These are phyloP conservation scores for Rhodotorula sp. DNA, from an alignment of 1,284 basidiomycete genomes.

Conservation along the genomic window DNA sequence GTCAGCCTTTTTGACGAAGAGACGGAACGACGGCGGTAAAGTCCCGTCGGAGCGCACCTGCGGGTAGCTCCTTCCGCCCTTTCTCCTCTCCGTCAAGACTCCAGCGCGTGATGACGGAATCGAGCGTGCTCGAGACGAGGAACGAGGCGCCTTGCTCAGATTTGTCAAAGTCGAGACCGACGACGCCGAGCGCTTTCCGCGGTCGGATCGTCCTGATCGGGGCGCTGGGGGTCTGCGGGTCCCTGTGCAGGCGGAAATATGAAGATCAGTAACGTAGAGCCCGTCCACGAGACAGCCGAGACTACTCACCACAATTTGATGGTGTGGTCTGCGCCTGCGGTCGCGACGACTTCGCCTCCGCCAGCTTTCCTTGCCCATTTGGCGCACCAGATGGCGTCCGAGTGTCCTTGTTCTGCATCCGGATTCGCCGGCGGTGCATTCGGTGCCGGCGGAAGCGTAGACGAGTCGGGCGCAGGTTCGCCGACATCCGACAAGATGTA, in stretches of 20 bases:
- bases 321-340: conserved; percentile 30
- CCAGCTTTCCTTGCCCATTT: conserved; percentile 14
- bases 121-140: conserved; percentile 36
- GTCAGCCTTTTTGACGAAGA: background rate
- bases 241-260: conserved; percentile 2
- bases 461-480: background rate
- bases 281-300: background rate
- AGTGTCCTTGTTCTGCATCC: conserved; percentile 18
- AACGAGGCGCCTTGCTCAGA: conserved; percentile 16
- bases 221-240: conserved; percentile 7
- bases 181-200: conserved; percentile 34
- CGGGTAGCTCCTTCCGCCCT: conserved; percentile 34
- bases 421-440: background rate
- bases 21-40: background rate
- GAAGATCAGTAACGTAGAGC: background rate
- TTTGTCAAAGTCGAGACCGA: conserved; percentile 38
- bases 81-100: conserved; percentile 27
- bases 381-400: conserved; percentile 33
- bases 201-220: conserved; percentile 30
- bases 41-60: conserved; percentile 16
- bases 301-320: conserved; percentile 33
- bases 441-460: background rate
- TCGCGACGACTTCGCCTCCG: conserved; percentile 29
- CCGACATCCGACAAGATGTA: conserved; percentile 29
- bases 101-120: conserved; percentile 38